Evolutionary conservation across 208 protist genomes (phyloP), one percentile per base, ranked within the genome.

Genomic region (Plasmodiophora brassicae): DNA sequence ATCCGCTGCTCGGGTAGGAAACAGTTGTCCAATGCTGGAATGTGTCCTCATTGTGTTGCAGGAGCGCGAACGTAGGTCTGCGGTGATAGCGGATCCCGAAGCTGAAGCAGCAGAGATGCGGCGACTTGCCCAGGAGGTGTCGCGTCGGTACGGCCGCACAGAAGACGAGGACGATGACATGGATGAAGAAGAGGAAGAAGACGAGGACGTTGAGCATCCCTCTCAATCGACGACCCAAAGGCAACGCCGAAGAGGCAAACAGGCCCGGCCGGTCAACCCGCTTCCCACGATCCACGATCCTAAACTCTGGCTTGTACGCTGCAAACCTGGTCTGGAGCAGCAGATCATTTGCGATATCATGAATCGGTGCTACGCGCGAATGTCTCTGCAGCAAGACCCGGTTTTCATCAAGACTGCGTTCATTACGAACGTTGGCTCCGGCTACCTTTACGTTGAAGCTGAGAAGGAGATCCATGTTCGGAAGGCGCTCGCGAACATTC

Each of bases 391-490:
- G 1, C 54, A 89, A 78, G 54, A 39, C 28, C 60, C 84, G 35
- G 20, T 85, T 1, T 43, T 85, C 39, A 89, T 89, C 39, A 89
- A 89, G 44, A 86, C 87, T 20, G 87, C 84, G 1, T 35, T 89
- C 39, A 36, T 10, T 1, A 60, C 36, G 39, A 78, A 89, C 35
- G 39, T 41, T 22, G 36, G 28, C 1, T 1, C 28, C 25, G 87
- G 84, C 32, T 89, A 53, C 72, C 5, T 89, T 10, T 89, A 87
- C 46, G 28, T 89, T 46, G 87, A 89, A 78, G 87, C 87, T 25
- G 45, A 54, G 32, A 85, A 87, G 41, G 39, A 86, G 87, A 46
- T 86, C 36, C 43, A 57, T 38, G 87, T 89, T 20, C 38, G 25
- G 87, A 39, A 89, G 72, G 87, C 87, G 8, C 1, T 89, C 46